A percentile compares a stretch with the other conserved stretches of the same genome.
Evolutionary conservation across 345 rosid species (phyloP).

Genomic region (Brassica juncea): DNA sequence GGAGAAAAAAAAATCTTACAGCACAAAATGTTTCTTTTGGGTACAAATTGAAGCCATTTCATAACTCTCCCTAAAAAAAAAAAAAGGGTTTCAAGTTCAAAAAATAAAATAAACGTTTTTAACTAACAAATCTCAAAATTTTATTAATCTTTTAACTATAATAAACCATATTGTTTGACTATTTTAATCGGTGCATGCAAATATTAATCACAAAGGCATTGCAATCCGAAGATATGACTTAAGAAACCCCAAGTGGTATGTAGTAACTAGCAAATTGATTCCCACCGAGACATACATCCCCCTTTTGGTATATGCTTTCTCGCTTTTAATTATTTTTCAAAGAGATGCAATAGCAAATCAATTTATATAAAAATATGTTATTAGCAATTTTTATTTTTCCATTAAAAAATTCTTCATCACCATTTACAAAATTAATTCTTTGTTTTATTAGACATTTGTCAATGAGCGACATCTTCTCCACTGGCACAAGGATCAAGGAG

Average conservation of each 20-base stretch:
- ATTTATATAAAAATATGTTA: neutral
- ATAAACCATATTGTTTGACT: neutral
- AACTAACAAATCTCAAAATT: neutral
- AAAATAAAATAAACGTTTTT: neutral
- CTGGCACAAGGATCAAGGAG: neutral
- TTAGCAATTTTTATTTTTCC: neutral
- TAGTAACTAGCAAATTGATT: neutral
- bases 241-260: neutral
- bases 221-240: neutral
- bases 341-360: neutral
- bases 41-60: neutral
- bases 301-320: constrained; percentile 13
- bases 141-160: neutral
- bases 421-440: neutral
- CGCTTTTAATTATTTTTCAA: neutral
- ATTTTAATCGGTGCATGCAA: neutral
- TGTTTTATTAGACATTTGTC: no score
- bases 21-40: neutral
- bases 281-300: neutral
- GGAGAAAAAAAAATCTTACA: no score
- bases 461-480: no score
- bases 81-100: neutral
- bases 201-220: neutral
- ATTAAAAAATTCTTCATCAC: neutral
- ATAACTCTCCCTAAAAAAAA: neutral